These are phyloP conservation scores for Goniomonas avonlea DNA, from an alignment of 78 protist species.

Conservation along the genomic window DNA sequence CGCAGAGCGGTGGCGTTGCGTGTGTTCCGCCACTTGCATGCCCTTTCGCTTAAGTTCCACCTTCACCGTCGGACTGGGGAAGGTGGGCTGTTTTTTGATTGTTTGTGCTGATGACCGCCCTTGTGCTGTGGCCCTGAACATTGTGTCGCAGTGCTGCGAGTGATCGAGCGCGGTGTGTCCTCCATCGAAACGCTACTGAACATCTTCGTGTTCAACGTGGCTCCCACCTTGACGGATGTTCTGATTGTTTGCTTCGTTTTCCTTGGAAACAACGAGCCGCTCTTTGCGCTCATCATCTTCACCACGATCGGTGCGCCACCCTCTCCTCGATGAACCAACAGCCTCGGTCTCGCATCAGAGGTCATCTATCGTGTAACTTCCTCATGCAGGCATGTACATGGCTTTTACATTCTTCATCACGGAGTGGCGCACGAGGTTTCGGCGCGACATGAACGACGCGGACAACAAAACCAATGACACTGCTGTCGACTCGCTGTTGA, in stretches of 20 bases:
- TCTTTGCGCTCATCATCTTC: too few species aligned
- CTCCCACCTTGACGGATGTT: constrained; percentile 40
- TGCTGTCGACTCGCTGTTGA: constrained; percentile 55
- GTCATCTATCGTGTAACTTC: too few species aligned
- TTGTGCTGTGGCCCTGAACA: too few species aligned
- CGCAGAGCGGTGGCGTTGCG: neutral
- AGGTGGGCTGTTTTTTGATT: too few species aligned
- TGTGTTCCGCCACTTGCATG: neutral
- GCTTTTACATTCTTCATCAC: constrained; percentile 40
- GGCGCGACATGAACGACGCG: constrained; percentile 54
- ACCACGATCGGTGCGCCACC: too few species aligned
- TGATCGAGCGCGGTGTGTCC: constrained; percentile 33
- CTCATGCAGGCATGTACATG: too few species aligned
- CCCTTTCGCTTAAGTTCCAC: constrained; percentile 33
- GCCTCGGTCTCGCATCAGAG: too few species aligned
- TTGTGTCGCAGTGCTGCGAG: too few species aligned
- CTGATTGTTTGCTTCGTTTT: too few species aligned
- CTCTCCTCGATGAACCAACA: too few species aligned
- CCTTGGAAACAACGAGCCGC: too few species aligned
- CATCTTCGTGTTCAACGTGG: constrained; percentile 28
- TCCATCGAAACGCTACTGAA: neutral
- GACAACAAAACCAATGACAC: constrained; percentile 53
- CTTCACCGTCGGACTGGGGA: constrained; percentile 39
- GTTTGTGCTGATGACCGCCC: too few species aligned
- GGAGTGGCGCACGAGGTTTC: constrained; percentile 67